These are phyloP conservation scores for Aspergillus melleus DNA, from an alignment of 2,329 filamentous ascomycete genomes.

Conservation along the genomic window DNA sequence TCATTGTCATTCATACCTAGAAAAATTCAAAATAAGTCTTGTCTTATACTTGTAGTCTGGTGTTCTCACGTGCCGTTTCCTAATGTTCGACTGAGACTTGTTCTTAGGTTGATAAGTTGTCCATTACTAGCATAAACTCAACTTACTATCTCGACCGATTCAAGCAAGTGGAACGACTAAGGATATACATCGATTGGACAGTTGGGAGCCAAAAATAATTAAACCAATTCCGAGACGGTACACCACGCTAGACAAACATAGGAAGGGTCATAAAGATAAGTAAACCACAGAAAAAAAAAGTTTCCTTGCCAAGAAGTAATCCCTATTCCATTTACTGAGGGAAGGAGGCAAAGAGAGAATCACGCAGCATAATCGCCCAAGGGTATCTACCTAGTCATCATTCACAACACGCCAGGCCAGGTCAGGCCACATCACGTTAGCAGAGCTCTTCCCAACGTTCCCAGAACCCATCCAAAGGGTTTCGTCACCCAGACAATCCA, in stretches of 20 bases:
- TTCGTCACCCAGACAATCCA: slow-evolving; percentile 40
- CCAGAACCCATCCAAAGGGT: slow-evolving; percentile 35
- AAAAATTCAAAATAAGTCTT: neutral
- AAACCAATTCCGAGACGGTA: neutral
- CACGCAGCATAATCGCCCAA: neutral
- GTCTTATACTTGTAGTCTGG: neutral
- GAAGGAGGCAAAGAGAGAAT: neutral
- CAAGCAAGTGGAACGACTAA: neutral
- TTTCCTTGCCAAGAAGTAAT: too few species aligned
- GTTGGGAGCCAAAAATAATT: neutral
- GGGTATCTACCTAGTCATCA: neutral
- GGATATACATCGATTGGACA: neutral
- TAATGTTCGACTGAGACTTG: neutral
- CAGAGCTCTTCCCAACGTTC: slow-evolving; percentile 27
- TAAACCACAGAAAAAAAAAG: neutral
- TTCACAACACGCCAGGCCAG: neutral
- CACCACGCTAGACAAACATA: neutral
- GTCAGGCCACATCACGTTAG: slow-evolving; percentile 17
- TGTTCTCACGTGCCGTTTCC: neutral
- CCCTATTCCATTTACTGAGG: neutral
- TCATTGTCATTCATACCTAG: neutral
- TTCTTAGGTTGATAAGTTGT: neutral
- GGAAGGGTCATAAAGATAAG: neutral
- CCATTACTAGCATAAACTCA: neutral
- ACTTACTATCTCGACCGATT: too few species aligned